Conservation (phyloP, 2,329 filamentous ascomycete species). For the Pseudocercospora fuligena region DNA sequence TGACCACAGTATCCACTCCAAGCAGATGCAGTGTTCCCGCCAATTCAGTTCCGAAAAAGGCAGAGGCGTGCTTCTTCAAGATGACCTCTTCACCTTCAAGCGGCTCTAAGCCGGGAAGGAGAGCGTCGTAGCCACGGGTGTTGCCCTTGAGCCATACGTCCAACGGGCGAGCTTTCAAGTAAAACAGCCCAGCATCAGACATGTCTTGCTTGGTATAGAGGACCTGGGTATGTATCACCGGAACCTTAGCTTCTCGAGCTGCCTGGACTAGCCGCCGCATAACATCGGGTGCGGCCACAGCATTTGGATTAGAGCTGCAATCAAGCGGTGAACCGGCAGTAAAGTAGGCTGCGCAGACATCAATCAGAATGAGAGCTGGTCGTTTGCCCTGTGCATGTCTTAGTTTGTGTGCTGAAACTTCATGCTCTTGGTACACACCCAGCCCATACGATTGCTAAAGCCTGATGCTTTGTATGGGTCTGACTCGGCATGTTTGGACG, state of each 20-base stretch:
- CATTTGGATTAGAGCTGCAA: constrained; percentile 28
- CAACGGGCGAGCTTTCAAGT: constrained; percentile 27
- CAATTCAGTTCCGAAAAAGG: constrained; percentile 34
- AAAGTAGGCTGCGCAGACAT: constrained; percentile 37
- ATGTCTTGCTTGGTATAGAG: constrained; percentile 28
- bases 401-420: not conserved
- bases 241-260: constrained; percentile 22
- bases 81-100: constrained; percentile 27
- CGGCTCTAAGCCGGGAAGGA: constrained; percentile 27
- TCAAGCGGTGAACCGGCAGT: constrained; percentile 31
- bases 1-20: constrained; percentile 33
- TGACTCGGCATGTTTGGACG: constrained; percentile 7
- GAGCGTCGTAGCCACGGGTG: constrained; percentile 19
- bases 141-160: constrained; percentile 30
- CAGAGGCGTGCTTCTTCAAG: constrained; percentile 29
- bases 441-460: constrained; percentile 33
- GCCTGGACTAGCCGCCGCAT: constrained; percentile 29
- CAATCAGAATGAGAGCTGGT: constrained; percentile 33
- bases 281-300: constrained; percentile 23
- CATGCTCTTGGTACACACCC: constrained; percentile 17
- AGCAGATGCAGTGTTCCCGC: constrained; percentile 20
- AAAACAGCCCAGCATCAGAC: constrained; percentile 33
- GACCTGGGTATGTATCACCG: constrained; percentile 32
- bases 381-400: constrained; percentile 21
- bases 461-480: constrained; percentile 28